Percentiles rank a stretch among this genome's conserved stretches.
Evolutionary conservation across 495 filamentous ascomycete genomes (phyloP).

Genomic region (Xylaria sp.): DNA sequence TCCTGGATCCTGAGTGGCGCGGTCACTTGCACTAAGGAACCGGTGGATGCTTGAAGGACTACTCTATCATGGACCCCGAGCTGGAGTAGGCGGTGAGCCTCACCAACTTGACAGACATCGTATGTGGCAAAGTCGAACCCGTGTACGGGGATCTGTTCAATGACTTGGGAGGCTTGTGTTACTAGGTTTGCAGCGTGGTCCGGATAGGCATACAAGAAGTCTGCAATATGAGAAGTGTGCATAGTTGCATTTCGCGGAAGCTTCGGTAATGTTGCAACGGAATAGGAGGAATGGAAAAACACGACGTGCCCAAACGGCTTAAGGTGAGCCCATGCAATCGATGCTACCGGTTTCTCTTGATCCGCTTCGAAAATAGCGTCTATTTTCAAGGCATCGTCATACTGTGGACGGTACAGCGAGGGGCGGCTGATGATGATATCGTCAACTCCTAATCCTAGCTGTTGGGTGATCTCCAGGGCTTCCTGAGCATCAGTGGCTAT

Average conservation of each 20-base stretch:
- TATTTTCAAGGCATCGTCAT: not conserved
- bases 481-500: not conserved
- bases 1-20: not conserved
- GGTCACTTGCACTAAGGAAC: not conserved
- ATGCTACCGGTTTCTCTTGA: not conserved
- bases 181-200: not conserved
- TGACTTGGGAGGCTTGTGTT: not conserved
- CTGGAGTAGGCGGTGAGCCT: not conserved
- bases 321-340: not conserved
- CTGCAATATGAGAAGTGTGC: not conserved
- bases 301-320: not conserved
- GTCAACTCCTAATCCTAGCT: not conserved
- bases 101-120: not conserved
- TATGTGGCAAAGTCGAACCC: not conserved
- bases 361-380: not conserved
- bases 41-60: not conserved
- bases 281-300: not conserved
- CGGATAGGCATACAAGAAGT: not conserved
- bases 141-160: not conserved
- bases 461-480: not conserved
- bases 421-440: not conserved
- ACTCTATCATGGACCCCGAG: not conserved
- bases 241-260: not conserved
- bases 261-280: not conserved
- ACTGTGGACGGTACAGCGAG: not conserved